phyloP scores from a whole-genome alignment of 1,284 basidiomycete species.

The Golubevia pallescens region DNA sequence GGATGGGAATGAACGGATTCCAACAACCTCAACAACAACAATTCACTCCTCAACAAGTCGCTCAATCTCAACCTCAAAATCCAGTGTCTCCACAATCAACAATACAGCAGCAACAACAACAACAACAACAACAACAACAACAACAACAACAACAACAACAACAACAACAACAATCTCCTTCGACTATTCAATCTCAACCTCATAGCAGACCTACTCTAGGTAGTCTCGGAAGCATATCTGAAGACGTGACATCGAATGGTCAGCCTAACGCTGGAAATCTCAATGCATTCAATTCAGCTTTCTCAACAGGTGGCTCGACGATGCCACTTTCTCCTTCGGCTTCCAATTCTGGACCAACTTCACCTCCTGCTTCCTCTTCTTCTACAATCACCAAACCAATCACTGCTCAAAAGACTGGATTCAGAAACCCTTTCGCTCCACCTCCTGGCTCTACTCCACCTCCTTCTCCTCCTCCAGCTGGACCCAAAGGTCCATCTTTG shows the following conservation, averaged over 20 bases:
- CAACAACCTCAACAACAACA: constrained; percentile 1
- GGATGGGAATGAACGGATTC: background rate
- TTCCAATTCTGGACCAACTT: constrained; percentile 2
- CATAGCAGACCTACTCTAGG: constrained; percentile 18
- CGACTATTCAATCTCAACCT: constrained; percentile 14
- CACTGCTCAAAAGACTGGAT: constrained; percentile 61
- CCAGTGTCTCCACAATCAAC: no score
- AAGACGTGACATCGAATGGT: background rate
- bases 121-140: constrained; percentile 15
- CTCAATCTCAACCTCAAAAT: no score
- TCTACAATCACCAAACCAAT: constrained; percentile 23
- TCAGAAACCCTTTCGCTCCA: constrained; percentile 58
- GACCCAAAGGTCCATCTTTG: constrained; percentile 2
- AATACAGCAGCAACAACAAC: constrained; percentile 18
- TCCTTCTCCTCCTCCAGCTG: constrained; percentile 19
- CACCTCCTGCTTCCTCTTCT: constrained; percentile 1
- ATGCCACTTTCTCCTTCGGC: constrained; percentile 2
- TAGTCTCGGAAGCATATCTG: background rate
- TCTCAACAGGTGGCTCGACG: constrained; percentile 1
- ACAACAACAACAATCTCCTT: constrained; percentile 8
- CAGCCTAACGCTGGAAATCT: constrained; percentile 1
- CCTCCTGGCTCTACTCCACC: constrained; percentile 46
- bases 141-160: constrained; percentile 20
- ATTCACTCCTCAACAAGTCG: no score
- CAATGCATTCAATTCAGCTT: constrained; percentile 31